Base-by-base conservation (phyloP, 176 grass and related monocot genomes). In the Carex kokanica region DNA sequence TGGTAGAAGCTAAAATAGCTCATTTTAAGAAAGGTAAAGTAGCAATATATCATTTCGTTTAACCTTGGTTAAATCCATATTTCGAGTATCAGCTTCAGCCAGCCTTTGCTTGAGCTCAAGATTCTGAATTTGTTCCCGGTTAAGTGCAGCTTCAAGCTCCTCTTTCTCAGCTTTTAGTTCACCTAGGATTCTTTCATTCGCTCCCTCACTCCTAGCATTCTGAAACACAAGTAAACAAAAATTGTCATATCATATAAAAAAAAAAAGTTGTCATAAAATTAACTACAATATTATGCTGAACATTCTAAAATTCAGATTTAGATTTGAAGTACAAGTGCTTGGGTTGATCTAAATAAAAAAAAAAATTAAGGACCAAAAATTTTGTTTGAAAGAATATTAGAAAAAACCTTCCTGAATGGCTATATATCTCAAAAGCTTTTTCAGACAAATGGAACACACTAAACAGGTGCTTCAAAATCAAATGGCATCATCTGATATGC, bases 91-190 rank as follows among this genome's bases (percentile, higher is more conserved):
- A 47, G 91, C 91, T 92, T 96, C 91, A 83, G 84, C 74, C 64
- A 99, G 92, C 58, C 96, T 84, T 89, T 99, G 93, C 83, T 92
- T 99, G 88, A 96, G 86, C 72, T 95, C 88, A 62, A 92, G 78
- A 75, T 75, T 93, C 82, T 89, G 89, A 79, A 93, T 84, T 63
- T 93, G 88, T 80, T 99, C 97, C 83, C 60, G 82, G 86, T 83
- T 85, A 78, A 96, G 78, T 60, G 83, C 80, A 80, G 88, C 88
- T 88, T 99, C 97, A 85, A 99, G 68, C 87, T 99, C 91, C 73
- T 90, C 93, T 89, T 94, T 96, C 82, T 99, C 91, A 74, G 86
- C 65, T 86, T 96, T 96, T 68, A 99, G 85, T 58, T 83, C 65
- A 78, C 60, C 86, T 79, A 95, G 45, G 84, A 93, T 40, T 78